Percentiles rank a stretch among this genome's conserved stretches.
phyloP scores from a whole-genome alignment of 176 grass and related monocot genomes.

The Thalia dealbata region DNA sequence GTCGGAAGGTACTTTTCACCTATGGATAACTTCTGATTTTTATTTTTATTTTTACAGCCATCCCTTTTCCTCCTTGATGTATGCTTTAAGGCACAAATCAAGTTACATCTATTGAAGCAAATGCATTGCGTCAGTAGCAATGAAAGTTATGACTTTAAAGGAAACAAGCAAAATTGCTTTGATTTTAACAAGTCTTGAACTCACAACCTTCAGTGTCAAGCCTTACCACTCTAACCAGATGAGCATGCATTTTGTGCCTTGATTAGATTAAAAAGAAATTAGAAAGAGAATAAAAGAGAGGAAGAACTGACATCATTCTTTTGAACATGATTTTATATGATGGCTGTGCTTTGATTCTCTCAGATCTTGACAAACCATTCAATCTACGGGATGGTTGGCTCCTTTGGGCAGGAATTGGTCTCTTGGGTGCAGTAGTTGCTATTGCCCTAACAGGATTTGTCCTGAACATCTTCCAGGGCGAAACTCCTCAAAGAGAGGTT shows the following conservation, averaged over 20 bases:
- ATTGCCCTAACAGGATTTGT: conserved; percentile 62
- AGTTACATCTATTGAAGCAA: neutral
- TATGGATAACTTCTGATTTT: neutral
- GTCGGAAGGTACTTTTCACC: neutral
- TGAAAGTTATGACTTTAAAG: neutral
- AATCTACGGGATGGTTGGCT: conserved; percentile 79
- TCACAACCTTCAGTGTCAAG: no score
- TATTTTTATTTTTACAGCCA: neutral
- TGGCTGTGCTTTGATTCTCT: conserved; percentile 12
- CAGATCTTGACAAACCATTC: conserved; percentile 87
- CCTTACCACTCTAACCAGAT: no score
- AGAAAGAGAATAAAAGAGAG: no score
- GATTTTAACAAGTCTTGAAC: no score
- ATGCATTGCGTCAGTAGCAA: neutral
- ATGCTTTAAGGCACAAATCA: neutral
- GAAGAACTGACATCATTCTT: neutral
- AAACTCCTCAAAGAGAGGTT: conserved; percentile 79
- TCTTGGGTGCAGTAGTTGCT: conserved; percentile 55
- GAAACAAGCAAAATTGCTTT: neutral
- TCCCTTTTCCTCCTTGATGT: neutral
- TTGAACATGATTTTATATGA: neutral
- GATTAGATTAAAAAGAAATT: no score
- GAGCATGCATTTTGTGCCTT: no score
- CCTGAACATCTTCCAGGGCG: conserved; percentile 61
- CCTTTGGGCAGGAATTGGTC: conserved; percentile 71